Evolutionary conservation across 768 basidiomycete species (phyloP).

Genomic region (Leccinum uliginosum): DNA sequence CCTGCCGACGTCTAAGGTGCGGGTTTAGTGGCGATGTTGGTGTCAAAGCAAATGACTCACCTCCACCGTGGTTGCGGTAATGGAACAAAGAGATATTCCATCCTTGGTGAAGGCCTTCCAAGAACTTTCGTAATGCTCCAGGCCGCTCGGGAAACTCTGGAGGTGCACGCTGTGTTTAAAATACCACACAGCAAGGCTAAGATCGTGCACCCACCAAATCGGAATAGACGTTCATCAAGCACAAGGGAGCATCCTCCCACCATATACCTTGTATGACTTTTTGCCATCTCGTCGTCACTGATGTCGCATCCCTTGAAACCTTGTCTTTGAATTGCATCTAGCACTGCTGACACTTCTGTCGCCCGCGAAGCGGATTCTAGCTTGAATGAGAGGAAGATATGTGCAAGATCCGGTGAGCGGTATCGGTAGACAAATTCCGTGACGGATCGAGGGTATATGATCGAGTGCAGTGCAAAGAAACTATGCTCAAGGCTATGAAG

Average conservation of each 20-base stretch:
- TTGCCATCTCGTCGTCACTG: conserved; percentile 93
- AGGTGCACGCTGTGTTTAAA: background rate
- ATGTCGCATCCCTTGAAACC: conserved; percentile 88
- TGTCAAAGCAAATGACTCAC: conserved; percentile 40
- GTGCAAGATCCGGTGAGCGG: conserved; percentile 67
- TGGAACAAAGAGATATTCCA: conserved; percentile 99
- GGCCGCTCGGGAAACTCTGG: conserved; percentile 96
- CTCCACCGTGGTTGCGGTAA: conserved; percentile 96
- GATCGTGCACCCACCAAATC: conserved; percentile 69
- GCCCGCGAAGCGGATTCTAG: conserved; percentile 52
- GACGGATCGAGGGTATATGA: conserved; percentile 86
- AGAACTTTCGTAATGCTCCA: conserved; percentile 85
- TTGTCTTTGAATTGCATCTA: conserved; percentile 53
- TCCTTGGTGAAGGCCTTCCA: conserved; percentile 71
- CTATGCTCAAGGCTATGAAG: conserved; percentile 36
- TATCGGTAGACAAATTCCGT: conserved; percentile 97
- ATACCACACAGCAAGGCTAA: background rate
- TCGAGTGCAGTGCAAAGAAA: conserved; percentile 80
- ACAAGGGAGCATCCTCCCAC: conserved; percentile 81
- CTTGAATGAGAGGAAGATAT: conserved; percentile 89
- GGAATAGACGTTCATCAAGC: conserved; percentile 80
- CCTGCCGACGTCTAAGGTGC: conserved; percentile 76
- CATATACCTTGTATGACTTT: conserved; percentile 92
- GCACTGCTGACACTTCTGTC: conserved; percentile 60
- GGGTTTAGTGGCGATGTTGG: background rate